These are phyloP conservation scores for Tulasnella sp. DNA, from an alignment of 768 basidiomycete genomes.

Conservation along the genomic window DNA sequence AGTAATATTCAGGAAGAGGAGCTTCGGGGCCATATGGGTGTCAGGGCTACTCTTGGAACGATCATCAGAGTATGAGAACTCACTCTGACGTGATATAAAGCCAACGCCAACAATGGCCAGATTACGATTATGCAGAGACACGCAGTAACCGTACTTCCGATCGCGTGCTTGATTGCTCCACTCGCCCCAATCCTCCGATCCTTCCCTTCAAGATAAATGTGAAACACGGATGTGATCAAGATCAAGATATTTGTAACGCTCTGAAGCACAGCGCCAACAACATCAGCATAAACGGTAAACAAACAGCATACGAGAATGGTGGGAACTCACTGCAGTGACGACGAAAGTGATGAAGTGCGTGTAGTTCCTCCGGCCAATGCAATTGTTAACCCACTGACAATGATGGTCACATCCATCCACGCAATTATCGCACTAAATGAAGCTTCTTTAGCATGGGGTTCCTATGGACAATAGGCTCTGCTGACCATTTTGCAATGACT, in stretches of 20 bases:
- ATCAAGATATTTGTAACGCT: slow-evolving; percentile 63
- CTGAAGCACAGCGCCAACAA: no score
- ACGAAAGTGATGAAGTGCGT: slow-evolving; percentile 84
- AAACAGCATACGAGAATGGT: background rate
- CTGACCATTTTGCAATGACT: slow-evolving; percentile 91
- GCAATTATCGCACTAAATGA: slow-evolving; percentile 82
- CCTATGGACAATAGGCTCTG: background rate
- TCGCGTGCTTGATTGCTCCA: slow-evolving; percentile 39
- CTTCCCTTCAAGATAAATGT: slow-evolving; percentile 58
- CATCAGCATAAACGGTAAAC: slow-evolving; percentile 5
- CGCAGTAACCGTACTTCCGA: slow-evolving; percentile 77
- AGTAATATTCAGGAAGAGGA: slow-evolving; percentile 77
- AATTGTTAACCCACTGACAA: slow-evolving; percentile 89
- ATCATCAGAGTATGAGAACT: slow-evolving; percentile 25
- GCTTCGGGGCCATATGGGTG: slow-evolving; percentile 31
- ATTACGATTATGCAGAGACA: slow-evolving; percentile 58
- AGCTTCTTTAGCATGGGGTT: slow-evolving; percentile 3
- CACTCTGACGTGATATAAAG: slow-evolving; percentile 80
- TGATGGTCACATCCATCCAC: slow-evolving; percentile 93
- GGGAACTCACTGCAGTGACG: slow-evolving; percentile 45
- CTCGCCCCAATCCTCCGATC: slow-evolving; percentile 40
- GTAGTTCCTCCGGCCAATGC: slow-evolving; percentile 91
- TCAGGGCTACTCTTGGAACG: slow-evolving; percentile 7
- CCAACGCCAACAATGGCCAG: slow-evolving; percentile 71
- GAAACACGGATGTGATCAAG: slow-evolving; percentile 73